Percentiles rank a stretch among this genome's conserved stretches.
Conservation (phyloP, 495 filamentous ascomycete species). For the Jackrogersella multiformis region DNA sequence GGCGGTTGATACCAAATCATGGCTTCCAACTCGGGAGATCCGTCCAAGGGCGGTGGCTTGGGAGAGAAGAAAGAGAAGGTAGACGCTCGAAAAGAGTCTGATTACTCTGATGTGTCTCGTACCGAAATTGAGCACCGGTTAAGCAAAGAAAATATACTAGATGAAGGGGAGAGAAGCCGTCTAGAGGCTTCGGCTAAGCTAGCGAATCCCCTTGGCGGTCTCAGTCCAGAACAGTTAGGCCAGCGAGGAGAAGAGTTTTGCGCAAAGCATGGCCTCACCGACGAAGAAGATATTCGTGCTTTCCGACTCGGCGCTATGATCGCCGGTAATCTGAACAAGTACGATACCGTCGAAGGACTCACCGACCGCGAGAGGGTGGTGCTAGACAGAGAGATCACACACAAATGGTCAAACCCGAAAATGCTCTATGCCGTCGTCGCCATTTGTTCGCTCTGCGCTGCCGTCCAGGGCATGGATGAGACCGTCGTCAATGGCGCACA, state of each 20-base stretch:
- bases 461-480: slow-evolving; percentile 73
- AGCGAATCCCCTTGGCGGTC: slow-evolving; percentile 75
- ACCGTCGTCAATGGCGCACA: slow-evolving; percentile 84
- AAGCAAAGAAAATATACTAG: slow-evolving; percentile 24
- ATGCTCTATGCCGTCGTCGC: slow-evolving; percentile 74
- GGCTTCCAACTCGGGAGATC: slow-evolving; percentile 24
- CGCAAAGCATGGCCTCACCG: slow-evolving; percentile 67
- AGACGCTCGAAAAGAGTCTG: slow-evolving; percentile 29
- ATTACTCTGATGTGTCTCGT: slow-evolving; percentile 35
- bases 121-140: slow-evolving; percentile 33
- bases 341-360: slow-evolving; percentile 63
- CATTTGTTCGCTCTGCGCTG: slow-evolving; percentile 58
- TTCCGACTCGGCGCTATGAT: slow-evolving; percentile 79
- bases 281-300: slow-evolving; percentile 70
- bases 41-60: slow-evolving; percentile 15
- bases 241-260: slow-evolving; percentile 74
- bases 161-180: slow-evolving; percentile 38
- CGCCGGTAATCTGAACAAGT: slow-evolving; percentile 54
- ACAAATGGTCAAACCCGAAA: slow-evolving; percentile 78
- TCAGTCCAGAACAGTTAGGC: slow-evolving; percentile 65
- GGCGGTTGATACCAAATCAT: slow-evolving; percentile 11
- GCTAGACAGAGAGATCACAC: slow-evolving; percentile 67
- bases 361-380: slow-evolving; percentile 65
- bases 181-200: slow-evolving; percentile 53
- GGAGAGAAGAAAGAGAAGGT: slow-evolving; percentile 33